Conservation (phyloP, 2,329 filamentous ascomycete genomes). For the Penicillium sp. region DNA sequence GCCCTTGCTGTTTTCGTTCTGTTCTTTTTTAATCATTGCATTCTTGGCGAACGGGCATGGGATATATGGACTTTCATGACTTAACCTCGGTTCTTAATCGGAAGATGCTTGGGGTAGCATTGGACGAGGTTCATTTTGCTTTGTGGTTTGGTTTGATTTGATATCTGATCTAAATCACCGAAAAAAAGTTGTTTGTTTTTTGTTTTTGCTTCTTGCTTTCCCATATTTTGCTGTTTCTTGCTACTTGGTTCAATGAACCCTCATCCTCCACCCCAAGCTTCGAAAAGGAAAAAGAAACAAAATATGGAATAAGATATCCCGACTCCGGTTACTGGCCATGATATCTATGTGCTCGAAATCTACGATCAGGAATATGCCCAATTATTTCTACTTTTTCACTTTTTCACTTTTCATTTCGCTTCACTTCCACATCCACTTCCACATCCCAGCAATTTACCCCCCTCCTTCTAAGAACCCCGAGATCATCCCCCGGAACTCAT, state of each 20-base stretch:
- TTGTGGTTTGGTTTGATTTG: conserved; percentile 1
- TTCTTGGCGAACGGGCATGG: conserved; percentile 30
- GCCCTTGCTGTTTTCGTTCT: conserved; percentile 14
- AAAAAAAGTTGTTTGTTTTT: conserved; percentile 19
- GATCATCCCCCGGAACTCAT: background rate
- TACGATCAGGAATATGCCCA: background rate
- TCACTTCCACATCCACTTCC: background rate
- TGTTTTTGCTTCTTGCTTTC: background rate
- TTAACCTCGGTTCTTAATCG: conserved; percentile 14
- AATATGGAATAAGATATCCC: conserved; percentile 9
- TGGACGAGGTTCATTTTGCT: conserved; percentile 5
- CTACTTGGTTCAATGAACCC: background rate
- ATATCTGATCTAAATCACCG: conserved; percentile 3
- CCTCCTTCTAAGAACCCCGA: background rate
- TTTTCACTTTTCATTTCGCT: background rate
- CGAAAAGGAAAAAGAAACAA: background rate
- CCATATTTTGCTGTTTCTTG: conserved; percentile 3
- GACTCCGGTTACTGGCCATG: conserved; percentile 4
- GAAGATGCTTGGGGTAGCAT: conserved; percentile 17
- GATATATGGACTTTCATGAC: conserved; percentile 25
- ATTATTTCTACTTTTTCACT: background rate
- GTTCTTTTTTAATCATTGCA: conserved; percentile 27
- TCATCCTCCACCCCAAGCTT: background rate
- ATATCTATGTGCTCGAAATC: conserved; percentile 1
- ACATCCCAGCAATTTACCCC: background rate